Percentiles rank a stretch among this genome's conserved stretches.
phyloP scores from a whole-genome alignment of 192 early-diverging fungal species.

The Phycomyces blakesleeanus region DNA sequence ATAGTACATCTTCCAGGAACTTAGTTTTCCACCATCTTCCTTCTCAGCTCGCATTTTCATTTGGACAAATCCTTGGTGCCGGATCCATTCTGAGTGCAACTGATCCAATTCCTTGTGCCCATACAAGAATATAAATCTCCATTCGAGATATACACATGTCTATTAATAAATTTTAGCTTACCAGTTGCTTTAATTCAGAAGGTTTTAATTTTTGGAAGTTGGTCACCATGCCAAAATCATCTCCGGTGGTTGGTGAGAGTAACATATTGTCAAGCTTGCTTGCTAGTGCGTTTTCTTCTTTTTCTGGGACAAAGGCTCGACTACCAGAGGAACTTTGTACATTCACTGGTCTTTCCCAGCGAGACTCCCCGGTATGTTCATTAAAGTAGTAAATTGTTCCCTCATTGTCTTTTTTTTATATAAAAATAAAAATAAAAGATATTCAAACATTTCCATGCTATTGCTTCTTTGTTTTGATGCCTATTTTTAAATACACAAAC shows the following conservation, averaged over 20 bases:
- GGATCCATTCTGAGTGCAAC: conserved; percentile 34
- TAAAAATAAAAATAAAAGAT: too few species aligned
- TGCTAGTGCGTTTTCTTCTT: not conserved
- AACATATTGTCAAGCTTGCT: not conserved
- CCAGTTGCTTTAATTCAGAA: conserved; percentile 27
- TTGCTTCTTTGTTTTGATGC: not conserved
- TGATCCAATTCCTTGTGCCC: conserved; percentile 48
- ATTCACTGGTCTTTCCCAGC: conserved; percentile 41
- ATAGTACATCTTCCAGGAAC: conserved; percentile 40
- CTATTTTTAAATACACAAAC: not conserved
- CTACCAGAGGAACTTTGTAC: not conserved
- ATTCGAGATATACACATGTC: too few species aligned
- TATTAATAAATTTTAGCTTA: not conserved
- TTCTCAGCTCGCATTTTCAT: conserved; percentile 43
- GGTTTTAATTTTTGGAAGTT: conserved; percentile 4
- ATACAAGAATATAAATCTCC: too few species aligned
- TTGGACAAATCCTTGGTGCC: conserved; percentile 40
- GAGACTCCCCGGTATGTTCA: conserved; percentile 42
- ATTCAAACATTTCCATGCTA: not conserved
- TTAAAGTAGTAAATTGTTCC: conserved; percentile 53
- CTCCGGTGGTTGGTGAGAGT: too few species aligned
- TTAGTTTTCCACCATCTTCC: conserved; percentile 27
- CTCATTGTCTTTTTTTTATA: conserved; percentile 45
- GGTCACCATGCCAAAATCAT: not conserved
- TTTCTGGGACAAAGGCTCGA: not conserved